Evolutionary conservation across 2,329 filamentous ascomycete species (phyloP), one percentile per base, ranked within the genome.

Genomic region (Hawksworthiomyces lignivorus): DNA sequence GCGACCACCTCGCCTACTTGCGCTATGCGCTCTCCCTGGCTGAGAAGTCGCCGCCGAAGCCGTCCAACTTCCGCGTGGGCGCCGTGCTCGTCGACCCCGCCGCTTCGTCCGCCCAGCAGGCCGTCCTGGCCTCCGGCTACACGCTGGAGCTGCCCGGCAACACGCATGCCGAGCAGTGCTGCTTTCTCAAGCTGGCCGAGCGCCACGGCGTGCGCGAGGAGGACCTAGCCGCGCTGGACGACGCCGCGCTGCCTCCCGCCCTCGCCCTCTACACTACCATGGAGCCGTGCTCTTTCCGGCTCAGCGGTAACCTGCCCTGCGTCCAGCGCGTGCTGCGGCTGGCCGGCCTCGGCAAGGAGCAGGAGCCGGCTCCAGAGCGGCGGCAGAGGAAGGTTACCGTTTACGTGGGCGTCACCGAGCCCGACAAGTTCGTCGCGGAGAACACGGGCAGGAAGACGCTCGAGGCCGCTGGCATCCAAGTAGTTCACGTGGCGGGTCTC

Each of bases 131-230:
- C 1, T 85, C 86, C 2, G 90, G 92, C 41, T 97, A 90, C 65
- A 96, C 92, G 0, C 73, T 96, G 45, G 90, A 98, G 62, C 77
- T 89, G 4, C 73, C 80, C 0, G 92, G 90, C 31, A 98, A 98
- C 65, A 97, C 92, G 0, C 92, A 98, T 57, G 92, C 92, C 4
- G 92, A 98, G 59, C 88, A 98, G 65, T 90, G 84, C 61, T 94
- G 87, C 56, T 73, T 98, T 43, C 63, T 81, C 36, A 97, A 98
- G 60, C 73, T 81, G 12, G 68, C 76, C 2, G 54, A 65, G 36
- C 53, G 66, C 48, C 58, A 75, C 42, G 56, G 56, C 3, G 64
- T 72, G 0, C 45, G 69, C 0, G 80, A 84, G 50, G 73, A 76
- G 39, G 57, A 63, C 1, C 69, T 87, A 5, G 62, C 62, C 12